These are phyloP conservation scores for Penicillium sp. DNA, from an alignment of 2,329 filamentous ascomycete species.

Conservation along the genomic window DNA sequence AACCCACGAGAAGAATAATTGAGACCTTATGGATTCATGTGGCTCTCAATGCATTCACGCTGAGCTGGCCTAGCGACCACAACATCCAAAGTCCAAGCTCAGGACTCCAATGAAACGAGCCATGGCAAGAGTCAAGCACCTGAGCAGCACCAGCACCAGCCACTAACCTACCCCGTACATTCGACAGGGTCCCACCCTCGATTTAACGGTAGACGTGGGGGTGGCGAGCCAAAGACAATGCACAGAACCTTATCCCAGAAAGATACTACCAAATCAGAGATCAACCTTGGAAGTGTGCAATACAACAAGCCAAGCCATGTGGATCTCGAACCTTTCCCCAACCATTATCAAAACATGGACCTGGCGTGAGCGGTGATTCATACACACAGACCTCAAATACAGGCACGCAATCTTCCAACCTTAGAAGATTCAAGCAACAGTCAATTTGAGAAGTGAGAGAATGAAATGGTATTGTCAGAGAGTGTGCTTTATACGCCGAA, in stretches of 20 bases:
- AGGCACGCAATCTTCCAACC: too few species aligned
- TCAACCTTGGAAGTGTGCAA: background rate
- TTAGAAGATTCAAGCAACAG: too few species aligned
- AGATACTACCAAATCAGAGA: too few species aligned
- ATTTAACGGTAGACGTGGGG: background rate
- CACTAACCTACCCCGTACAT: background rate
- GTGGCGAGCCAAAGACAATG: background rate
- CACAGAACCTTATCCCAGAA: background rate
- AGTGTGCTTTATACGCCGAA: background rate
- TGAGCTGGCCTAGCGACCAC: too few species aligned
- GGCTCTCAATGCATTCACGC: too few species aligned
- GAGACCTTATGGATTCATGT: too few species aligned
- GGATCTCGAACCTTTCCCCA: background rate
- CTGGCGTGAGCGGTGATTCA: background rate
- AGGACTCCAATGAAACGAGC: too few species aligned
- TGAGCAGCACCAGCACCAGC: background rate
- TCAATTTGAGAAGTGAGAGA: background rate
- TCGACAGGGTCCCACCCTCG: too few species aligned
- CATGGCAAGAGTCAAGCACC: too few species aligned
- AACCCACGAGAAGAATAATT: too few species aligned
- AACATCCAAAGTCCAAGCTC: too few species aligned
- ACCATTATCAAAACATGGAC: background rate
- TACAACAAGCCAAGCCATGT: background rate
- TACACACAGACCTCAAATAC: background rate
- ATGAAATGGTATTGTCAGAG: background rate